Evolutionary conservation across 352 stramenopile species (phyloP), one percentile per base, ranked within the genome.

Genomic region (Thraustochytrium sp.): DNA sequence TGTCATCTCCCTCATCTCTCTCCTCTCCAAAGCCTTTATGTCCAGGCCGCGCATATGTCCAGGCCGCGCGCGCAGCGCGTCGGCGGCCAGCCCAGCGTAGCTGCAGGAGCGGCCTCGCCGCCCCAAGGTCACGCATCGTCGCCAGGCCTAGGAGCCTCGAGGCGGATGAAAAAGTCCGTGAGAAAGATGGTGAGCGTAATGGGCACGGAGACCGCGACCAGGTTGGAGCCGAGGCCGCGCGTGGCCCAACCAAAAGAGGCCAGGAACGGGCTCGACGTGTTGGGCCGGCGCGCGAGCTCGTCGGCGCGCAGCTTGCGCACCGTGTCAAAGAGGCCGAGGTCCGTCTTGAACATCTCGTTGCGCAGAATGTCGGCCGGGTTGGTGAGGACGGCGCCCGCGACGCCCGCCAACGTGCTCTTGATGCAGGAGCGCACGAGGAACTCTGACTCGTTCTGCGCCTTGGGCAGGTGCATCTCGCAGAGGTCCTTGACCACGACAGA

Each of bases 341-440:
- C 90, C 11, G 89, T 92, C 83, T 95, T 94, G 86, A 95, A 95
- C 91, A 94, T 94, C 88, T 96, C 92, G 83, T 96, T 96, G 23
- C 92, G 85, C 65, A 96, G 89, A 4, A 96, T 91, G 87, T 96
- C 92, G 0, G 93, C 51, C 31, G 92, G 92, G 88, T 96, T 96
- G 2, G 92, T 96, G 11, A 96, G 87, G 1, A 87, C 87, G 18
- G 92, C 92, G 29, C 91, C 91, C 31, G 89, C 89, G 5, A 94
- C 82, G 59, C 90, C 91, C 21, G 91, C 90, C 13, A 87, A 72
- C 2, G 87, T 77, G 38, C 86, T 88, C 85, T 94, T 94, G 0
- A 90, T 83, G 40, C 90, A 90, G 2, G 89, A 90, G 34, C 89
- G 82, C 42, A 86, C 62, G 31, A 92, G 82, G 61, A 84, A 63